Base-by-base conservation (phyloP, 805 yeast genomes). In the Candida pseudofarinosa region DNA sequence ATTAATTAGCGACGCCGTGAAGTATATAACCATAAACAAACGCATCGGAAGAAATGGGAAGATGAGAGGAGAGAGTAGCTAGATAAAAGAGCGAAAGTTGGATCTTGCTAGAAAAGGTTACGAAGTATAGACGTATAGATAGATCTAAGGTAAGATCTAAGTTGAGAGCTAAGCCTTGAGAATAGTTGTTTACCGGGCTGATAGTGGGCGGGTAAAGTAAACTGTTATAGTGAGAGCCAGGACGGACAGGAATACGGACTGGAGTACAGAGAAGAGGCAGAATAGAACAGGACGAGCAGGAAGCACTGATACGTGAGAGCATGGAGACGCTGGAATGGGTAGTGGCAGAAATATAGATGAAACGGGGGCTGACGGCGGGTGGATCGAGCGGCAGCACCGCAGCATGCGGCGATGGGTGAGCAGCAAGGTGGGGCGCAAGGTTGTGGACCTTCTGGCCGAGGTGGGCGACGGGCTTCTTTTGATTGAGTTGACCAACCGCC, bases 381-480 rank as follows among this genome's bases (percentile, higher is more conserved):
- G 81, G 80, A 65, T 69, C 15, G 49, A 55, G 17, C 56, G 65
- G 28, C 81, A 77, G 53, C 67, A 73, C 37, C 68, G 67, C 49
- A 70, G 78, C n/a, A 71, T 76, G 65, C 49, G 69, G 15, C 58
- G 77, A 43, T 77, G 81, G 81, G 56, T 76, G 34, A 72, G 72
- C 46, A 48, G 66, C 28, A 73, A 73, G 48, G 47, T 73, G 16
- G 52, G 51, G 17, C 44, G 55, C 1, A 44, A 45, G 13, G 38
- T 43, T 5, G 38, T 19, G 7, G 53, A 57, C 36, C 48, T 69
- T 3, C 39, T 63, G 3, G 37, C 40, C 2, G 78, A 72, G 43
- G 51, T 77, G 28, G 50, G 61, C 23, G 66, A 67, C 45, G 80
- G 80, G 0, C 49, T 73, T 12, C 55, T 59, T 1, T 58, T 76